These are phyloP conservation scores for Ophiostoma angusticollis DNA, from an alignment of 2,329 filamentous ascomycete genomes.

Conservation along the genomic window DNA sequence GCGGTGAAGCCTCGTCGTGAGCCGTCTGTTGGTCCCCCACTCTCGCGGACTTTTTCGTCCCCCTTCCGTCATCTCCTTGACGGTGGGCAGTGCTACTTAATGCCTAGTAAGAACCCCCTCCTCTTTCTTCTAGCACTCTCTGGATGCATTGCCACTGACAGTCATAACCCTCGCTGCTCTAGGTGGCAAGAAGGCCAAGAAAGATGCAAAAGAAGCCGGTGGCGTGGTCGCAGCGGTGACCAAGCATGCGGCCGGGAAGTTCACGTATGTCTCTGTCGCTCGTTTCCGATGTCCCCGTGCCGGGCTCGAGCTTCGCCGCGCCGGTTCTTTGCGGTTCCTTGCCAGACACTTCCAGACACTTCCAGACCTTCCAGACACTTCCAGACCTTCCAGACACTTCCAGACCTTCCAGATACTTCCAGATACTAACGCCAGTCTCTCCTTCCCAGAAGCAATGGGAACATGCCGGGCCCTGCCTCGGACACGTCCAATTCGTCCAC, in stretches of 20 bases:
- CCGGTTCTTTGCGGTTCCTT: no score
- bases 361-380: no score
- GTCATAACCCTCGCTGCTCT: neutral
- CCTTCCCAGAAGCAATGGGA: constrained; percentile 20
- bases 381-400: no score
- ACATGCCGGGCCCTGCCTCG: constrained; percentile 24
- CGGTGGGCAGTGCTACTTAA: constrained; percentile 13
- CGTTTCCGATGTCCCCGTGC: no score
- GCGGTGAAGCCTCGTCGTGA: no score
- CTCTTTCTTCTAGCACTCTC: no score
- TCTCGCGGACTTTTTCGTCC: neutral
- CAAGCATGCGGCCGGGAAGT: constrained; percentile 38
- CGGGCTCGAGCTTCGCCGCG: no score
- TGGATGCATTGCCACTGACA: neutral
- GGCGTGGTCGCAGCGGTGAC: constrained; percentile 41
- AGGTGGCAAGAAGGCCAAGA: constrained; percentile 36
- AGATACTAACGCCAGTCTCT: no score
- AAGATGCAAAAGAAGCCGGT: constrained; percentile 41
- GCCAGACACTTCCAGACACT: no score
- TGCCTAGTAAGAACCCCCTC: constrained; percentile 13
- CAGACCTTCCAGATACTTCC: no score
- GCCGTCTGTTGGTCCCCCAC: no score
- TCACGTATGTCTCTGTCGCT: constrained; percentile 32
- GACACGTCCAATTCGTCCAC: constrained; percentile 29
- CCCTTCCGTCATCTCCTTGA: constrained; percentile 10